phyloP scores from a whole-genome alignment of 495 filamentous ascomycete species.

The Daldinia decipiens region DNA sequence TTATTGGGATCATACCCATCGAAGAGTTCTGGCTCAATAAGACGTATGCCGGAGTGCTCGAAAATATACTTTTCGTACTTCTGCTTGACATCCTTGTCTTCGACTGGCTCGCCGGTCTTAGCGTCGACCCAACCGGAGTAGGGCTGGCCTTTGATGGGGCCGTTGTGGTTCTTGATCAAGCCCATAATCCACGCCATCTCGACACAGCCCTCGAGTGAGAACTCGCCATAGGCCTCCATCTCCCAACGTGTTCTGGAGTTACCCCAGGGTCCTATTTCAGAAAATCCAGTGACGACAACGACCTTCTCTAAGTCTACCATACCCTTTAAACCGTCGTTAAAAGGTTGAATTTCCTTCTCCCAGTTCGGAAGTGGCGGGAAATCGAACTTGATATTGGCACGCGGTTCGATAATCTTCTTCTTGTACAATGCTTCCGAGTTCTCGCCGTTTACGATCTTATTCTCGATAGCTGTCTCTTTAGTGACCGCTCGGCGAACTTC shows the following conservation, averaged over 20 bases:
- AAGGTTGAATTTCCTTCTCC: constrained; percentile 87
- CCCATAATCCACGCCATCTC: constrained; percentile 99
- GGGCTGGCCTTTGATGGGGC: constrained; percentile 94
- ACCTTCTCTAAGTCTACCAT: constrained; percentile 99
- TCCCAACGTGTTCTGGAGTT: constrained; percentile 98
- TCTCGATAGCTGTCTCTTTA: constrained; percentile 95
- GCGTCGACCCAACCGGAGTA: constrained; percentile 98
- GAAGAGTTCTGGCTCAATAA: constrained; percentile 98
- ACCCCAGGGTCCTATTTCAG: constrained; percentile 97
- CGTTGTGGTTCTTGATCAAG: constrained; percentile 97
- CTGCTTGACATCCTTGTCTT: constrained; percentile 95
- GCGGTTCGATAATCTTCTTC: constrained; percentile 89
- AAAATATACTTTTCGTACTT: constrained; percentile 97
- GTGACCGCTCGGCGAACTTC: constrained; percentile 93
- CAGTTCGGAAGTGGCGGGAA: constrained; percentile 92
- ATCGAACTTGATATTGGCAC: constrained; percentile 96
- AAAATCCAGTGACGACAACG: constrained; percentile 95
- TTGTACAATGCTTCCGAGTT: constrained; percentile 92
- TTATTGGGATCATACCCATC: constrained; percentile 97
- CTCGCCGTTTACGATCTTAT: constrained; percentile 96
- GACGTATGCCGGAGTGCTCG: constrained; percentile 95
- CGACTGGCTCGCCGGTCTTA: constrained; percentile 93
- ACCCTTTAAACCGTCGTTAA: constrained; percentile 86
- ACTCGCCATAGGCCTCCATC: constrained; percentile 96
- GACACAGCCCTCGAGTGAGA: constrained; percentile 96